Conservation (phyloP, 2,329 filamentous ascomycete species). For the Microascus cirrosus region DNA sequence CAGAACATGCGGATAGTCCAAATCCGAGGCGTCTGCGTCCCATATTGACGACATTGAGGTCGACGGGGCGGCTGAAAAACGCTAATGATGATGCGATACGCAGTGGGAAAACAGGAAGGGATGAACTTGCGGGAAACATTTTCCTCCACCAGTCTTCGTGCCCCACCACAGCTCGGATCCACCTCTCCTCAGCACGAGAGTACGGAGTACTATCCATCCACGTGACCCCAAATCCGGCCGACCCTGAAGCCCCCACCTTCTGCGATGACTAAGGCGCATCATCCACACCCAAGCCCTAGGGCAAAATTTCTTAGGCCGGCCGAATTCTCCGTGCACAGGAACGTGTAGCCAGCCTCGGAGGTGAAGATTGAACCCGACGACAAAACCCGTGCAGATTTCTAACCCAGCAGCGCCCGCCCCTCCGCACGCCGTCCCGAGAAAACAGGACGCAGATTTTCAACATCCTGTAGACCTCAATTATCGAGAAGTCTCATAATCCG, state of each 20-base stretch:
- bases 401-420: constrained; percentile 15
- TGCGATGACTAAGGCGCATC: background rate
- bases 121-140: too few relatives aligned
- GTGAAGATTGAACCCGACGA: constrained; percentile 7
- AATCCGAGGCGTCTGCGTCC: too few relatives aligned
- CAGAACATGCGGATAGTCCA: too few relatives aligned
- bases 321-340: constrained; percentile 2
- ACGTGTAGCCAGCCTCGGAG: constrained; percentile 1
- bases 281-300: constrained; percentile 4
- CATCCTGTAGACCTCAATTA: background rate
- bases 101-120: too few relatives aligned
- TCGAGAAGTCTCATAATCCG: background rate
- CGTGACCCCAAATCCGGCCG: background rate
- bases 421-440: background rate
- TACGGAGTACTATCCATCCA: background rate
- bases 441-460: background rate
- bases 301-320: constrained; percentile 3
- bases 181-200: too few relatives aligned
- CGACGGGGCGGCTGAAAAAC: too few relatives aligned
- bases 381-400: constrained; percentile 3
- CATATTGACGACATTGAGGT: too few relatives aligned
- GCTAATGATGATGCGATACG: too few relatives aligned
- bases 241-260: background rate
- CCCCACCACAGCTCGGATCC: too few relatives aligned
- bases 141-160: too few relatives aligned